A percentile compares a stretch with the other conserved stretches of the same genome.
These are phyloP conservation scores for Brassica hybrid DNA, from an alignment of 441 rosid genomes.

Conservation along the genomic window DNA sequence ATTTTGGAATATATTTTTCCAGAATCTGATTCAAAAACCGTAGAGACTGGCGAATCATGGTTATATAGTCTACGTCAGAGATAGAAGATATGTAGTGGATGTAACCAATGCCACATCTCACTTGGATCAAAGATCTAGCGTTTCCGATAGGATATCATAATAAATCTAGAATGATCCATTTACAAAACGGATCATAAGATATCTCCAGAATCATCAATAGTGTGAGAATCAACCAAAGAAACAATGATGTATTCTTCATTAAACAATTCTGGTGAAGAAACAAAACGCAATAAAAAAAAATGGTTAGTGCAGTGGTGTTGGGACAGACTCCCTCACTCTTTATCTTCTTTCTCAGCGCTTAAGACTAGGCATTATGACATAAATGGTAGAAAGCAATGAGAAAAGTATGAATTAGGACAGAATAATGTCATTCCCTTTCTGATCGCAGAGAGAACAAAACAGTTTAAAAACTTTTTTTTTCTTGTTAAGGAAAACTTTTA, in stretches of 20 bases:
- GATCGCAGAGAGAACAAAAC: no score
- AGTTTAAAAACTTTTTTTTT: no score
- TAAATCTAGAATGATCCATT: background rate
- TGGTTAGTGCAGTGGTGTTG: background rate
- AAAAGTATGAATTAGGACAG: no score
- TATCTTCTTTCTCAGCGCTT: background rate
- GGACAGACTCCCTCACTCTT: background rate
- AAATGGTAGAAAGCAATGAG: background rate
- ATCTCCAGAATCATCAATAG: background rate
- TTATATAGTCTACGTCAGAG: no score
- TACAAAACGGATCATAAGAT: background rate
- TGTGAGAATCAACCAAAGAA: background rate
- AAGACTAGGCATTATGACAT: background rate
- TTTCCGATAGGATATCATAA: no score
- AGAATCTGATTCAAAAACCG: background rate
- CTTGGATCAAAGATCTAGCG: background rate
- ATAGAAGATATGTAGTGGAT: no score
- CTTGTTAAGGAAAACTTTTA: no score
- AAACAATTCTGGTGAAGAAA: background rate
- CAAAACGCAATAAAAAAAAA: background rate
- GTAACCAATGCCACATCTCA: no score
- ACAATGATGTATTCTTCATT: background rate
- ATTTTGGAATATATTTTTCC: background rate
- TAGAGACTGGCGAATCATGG: no score
- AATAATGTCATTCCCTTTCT: no score